A percentile compares a stretch with the other conserved stretches of the same genome.
phyloP scores from a whole-genome alignment of 2,329 filamentous ascomycete genomes.

The Diaporthe vaccinii region DNA sequence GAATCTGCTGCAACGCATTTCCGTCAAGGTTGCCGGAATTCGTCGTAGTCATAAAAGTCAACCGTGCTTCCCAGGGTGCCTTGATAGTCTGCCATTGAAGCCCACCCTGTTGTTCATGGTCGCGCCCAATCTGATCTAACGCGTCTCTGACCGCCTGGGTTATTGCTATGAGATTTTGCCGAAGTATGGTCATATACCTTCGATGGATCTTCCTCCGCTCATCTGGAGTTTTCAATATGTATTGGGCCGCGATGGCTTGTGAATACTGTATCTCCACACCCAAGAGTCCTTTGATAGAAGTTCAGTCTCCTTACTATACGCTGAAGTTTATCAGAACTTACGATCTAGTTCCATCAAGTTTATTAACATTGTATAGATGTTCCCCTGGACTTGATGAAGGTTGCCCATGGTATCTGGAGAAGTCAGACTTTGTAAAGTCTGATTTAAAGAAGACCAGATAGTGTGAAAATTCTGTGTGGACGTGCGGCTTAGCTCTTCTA shows the following conservation, averaged over 20 bases:
- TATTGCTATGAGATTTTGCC: not conserved
- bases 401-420: too few relatives aligned
- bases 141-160: not conserved
- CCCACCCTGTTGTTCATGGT: not conserved
- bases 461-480: not conserved
- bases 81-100: not conserved
- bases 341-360: not conserved
- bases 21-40: not conserved
- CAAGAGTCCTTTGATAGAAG: not conserved
- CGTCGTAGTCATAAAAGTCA: not conserved
- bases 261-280: constrained; percentile 6
- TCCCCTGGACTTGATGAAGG: not conserved
- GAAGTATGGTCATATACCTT: not conserved
- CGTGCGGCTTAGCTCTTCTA: not conserved
- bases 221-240: not conserved
- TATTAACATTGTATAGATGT: not conserved
- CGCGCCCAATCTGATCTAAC: not conserved
- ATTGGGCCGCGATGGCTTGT: not conserved
- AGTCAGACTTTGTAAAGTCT: not conserved
- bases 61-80: constrained; percentile 3
- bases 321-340: not conserved
- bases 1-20: not conserved
- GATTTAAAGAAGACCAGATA: not conserved
- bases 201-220: not conserved
- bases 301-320: not conserved